Conservation (phyloP, 352 stramenopile genomes). For the Globisporangium viniferum region DNA sequence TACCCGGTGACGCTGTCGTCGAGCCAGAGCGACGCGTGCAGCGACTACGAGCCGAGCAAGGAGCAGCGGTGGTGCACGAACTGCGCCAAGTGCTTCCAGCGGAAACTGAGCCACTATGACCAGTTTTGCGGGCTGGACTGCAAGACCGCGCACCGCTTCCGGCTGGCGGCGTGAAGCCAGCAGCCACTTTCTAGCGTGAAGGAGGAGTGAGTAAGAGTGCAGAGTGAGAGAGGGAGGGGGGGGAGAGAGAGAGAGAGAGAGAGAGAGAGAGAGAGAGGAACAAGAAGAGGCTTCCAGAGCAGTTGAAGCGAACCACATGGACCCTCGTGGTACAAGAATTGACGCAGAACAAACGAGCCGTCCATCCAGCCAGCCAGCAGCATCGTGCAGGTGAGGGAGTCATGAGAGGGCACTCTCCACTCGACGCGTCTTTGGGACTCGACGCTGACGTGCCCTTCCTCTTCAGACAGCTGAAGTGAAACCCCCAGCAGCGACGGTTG, state of each 20-base stretch:
- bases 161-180: constrained; percentile 24
- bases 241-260: no score
- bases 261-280: neutral
- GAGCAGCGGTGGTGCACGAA: constrained; percentile 77
- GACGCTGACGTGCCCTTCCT: neutral
- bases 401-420: neutral
- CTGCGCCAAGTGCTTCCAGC: constrained; percentile 76
- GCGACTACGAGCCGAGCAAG: constrained; percentile 52
- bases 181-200: constrained; percentile 25
- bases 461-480: neutral
- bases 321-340: no score
- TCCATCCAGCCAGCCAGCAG: neutral
- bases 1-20: constrained; percentile 6
- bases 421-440: neutral
- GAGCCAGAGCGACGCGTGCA: neutral
- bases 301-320: neutral
- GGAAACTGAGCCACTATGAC: constrained; percentile 62
- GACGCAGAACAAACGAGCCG: neutral
- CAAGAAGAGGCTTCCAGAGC: neutral
- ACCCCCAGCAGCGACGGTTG: neutral
- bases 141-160: constrained; percentile 54
- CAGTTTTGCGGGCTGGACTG: constrained; percentile 69
- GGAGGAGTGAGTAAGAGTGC: neutral
- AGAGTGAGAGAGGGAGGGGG: no score
- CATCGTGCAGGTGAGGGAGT: neutral